Conservation (phyloP, 139 green algal species). For the Picochlorum sp. region DNA sequence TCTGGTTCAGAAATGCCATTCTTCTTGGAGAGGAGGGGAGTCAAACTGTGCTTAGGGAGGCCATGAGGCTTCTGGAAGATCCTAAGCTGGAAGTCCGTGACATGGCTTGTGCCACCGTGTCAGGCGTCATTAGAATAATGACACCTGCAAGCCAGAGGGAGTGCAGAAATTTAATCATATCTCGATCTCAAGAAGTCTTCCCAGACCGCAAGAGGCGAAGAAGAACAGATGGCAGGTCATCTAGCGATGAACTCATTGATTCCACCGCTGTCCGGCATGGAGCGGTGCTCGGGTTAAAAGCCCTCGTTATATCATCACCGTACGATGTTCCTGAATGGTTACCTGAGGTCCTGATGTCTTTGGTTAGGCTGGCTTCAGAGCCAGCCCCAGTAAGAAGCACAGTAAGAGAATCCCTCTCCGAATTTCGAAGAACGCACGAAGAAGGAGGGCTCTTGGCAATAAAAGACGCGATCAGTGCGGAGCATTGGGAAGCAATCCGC, state of each 20-base stretch:
- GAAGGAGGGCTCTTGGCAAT: conserved; percentile 42
- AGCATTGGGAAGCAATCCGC: conserved; percentile 70
- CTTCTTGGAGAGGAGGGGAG: conserved; percentile 35
- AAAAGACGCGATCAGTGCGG: conserved; percentile 33
- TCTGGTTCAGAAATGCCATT: conserved; percentile 73
- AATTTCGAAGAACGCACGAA: conserved; percentile 61
- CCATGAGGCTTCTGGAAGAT: conserved; percentile 53
- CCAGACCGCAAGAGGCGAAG: conserved; percentile 9
- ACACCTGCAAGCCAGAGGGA: conserved; percentile 10
- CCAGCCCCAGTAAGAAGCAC: conserved; percentile 37
- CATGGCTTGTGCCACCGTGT: conserved; percentile 62
- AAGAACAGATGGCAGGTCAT: neutral
- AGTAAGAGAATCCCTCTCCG: conserved; percentile 41
- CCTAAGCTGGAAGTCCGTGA: conserved; percentile 61
- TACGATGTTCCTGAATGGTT: conserved; percentile 82
- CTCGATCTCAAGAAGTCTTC: conserved; percentile 34
- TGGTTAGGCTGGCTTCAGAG: conserved; percentile 43
- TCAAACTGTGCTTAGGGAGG: conserved; percentile 19
- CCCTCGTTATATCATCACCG: conserved; percentile 67
- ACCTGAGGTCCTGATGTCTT: conserved; percentile 62
- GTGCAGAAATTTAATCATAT: conserved; percentile 40
- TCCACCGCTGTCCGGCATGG: conserved; percentile 25
- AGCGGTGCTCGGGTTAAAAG: conserved; percentile 60
- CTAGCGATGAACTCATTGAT: neutral
- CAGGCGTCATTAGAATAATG: conserved; percentile 31